Evolutionary conservation across 2,329 filamentous ascomycete genomes (phyloP).

Genomic region (Diaporthe sp.): DNA sequence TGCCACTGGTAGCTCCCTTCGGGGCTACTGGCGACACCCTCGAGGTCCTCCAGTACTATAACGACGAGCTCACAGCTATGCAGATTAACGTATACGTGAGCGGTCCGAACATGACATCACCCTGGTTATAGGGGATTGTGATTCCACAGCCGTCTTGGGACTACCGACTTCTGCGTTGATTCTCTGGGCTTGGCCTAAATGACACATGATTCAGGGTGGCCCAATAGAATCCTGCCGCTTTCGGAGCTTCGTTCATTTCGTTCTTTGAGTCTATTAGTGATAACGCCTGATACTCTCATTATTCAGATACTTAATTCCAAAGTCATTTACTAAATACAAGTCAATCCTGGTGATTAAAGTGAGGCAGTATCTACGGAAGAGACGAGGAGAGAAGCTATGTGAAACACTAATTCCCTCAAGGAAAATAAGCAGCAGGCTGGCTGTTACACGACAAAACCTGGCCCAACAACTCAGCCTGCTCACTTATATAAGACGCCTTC

Average conservation of each 20-base stretch:
- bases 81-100: conserved; percentile 43
- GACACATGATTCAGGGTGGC: too few relatives aligned
- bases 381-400: background rate
- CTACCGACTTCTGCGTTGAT: background rate
- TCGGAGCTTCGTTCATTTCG: background rate
- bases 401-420: too few relatives aligned
- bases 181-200: background rate
- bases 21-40: conserved; percentile 42
- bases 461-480: background rate
- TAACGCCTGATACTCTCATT: background rate
- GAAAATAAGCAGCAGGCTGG: rapidly evolving
- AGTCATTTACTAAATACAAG: background rate
- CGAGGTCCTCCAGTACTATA: conserved; percentile 42
- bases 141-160: background rate
- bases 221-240: background rate
- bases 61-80: conserved; percentile 42
- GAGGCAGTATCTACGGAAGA: background rate
- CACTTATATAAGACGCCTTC: background rate
- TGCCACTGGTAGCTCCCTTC: conserved; percentile 39
- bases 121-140: background rate
- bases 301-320: background rate
- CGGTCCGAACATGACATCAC: conserved; percentile 41
- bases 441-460: background rate
- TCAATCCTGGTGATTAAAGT: background rate
- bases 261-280: background rate